These are phyloP conservation scores for Periglandula ipomoeae DNA, from an alignment of 2,329 filamentous ascomycete species.

Conservation along the genomic window DNA sequence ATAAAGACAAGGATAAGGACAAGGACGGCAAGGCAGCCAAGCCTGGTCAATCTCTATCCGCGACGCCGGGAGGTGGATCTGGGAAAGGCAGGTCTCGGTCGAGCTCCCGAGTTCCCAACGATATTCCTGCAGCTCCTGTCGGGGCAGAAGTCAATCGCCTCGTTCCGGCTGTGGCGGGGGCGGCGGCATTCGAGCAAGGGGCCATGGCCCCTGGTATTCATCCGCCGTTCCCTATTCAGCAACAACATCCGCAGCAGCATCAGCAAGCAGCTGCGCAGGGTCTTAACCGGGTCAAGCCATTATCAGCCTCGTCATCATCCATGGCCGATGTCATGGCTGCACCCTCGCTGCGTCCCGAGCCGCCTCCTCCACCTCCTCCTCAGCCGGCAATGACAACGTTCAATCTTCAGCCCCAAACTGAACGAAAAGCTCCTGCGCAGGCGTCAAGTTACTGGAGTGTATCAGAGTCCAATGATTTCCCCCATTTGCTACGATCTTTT, in stretches of 20 bases:
- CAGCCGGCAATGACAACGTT: slow-evolving; percentile 41
- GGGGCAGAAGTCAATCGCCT: background rate
- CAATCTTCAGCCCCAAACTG: slow-evolving; percentile 37
- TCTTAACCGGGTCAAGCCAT: slow-evolving; percentile 27
- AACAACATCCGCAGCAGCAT: slow-evolving; percentile 2
- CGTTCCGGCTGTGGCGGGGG: slow-evolving; percentile 9
- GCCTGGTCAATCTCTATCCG: slow-evolving; percentile 35
- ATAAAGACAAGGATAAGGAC: slow-evolving; percentile 16
- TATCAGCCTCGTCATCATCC: slow-evolving; percentile 21
- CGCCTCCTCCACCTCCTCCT: slow-evolving; percentile 33
- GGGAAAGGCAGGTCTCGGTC: slow-evolving; percentile 44
- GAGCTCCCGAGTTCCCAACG: slow-evolving; percentile 38
- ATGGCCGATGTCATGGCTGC: slow-evolving; percentile 48
- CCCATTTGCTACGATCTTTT: slow-evolving; percentile 61
- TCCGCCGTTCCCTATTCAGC: slow-evolving; percentile 27
- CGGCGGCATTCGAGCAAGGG: slow-evolving; percentile 31
- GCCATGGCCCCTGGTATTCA: slow-evolving; percentile 30
- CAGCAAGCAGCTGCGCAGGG: slow-evolving; percentile 15
- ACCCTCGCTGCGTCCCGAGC: slow-evolving; percentile 47
- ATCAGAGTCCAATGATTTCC: slow-evolving; percentile 70
- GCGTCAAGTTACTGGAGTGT: slow-evolving; percentile 85
- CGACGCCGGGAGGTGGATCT: slow-evolving; percentile 27
- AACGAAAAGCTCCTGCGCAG: slow-evolving; percentile 45
- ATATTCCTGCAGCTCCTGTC: slow-evolving; percentile 11
- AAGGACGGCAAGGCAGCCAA: slow-evolving; percentile 31